These are phyloP conservation scores for Nigrospora osmanthi DNA, from an alignment of 2,329 filamentous ascomycete genomes.

Conservation along the genomic window DNA sequence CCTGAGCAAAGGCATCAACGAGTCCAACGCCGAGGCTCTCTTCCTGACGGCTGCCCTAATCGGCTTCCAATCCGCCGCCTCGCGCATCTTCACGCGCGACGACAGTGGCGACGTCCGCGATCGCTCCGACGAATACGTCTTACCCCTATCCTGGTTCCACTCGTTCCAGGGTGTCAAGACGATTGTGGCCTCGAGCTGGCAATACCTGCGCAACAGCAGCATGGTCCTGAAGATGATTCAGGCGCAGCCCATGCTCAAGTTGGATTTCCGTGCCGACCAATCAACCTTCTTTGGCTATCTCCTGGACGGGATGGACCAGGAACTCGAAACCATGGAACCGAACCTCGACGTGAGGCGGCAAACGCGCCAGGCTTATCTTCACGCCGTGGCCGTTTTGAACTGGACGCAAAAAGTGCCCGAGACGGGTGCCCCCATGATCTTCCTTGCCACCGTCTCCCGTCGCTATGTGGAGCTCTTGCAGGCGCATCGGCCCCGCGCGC, in stretches of 20 bases:
- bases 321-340: constrained; percentile 29
- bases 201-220: constrained; percentile 50
- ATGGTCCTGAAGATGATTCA: constrained; percentile 55
- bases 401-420: constrained; percentile 57
- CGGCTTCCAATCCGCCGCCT: constrained; percentile 58
- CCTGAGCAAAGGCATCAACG: constrained; percentile 47
- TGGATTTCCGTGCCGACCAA: constrained; percentile 46
- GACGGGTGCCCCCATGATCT: constrained; percentile 50
- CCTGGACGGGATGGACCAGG: constrained; percentile 48
- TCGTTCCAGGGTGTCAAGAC: constrained; percentile 61
- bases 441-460: constrained; percentile 57
- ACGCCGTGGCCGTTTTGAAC: constrained; percentile 58
- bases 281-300: constrained; percentile 54
- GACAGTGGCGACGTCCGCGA: constrained; percentile 33
- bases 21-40: constrained; percentile 52
- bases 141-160: constrained; percentile 60
- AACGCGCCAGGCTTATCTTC: constrained; percentile 50
- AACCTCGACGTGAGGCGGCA: constrained; percentile 10
- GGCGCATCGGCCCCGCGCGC: constrained; percentile 49
- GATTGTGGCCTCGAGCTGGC: constrained; percentile 56
- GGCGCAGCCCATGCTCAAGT: constrained; percentile 53
- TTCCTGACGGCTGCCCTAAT: constrained; percentile 58
- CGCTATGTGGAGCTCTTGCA: constrained; percentile 54
- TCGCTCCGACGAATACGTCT: constrained; percentile 36
- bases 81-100: constrained; percentile 53